Conservation (phyloP, 2,329 filamentous ascomycete genomes). For the Cadophora luteo-olivacea region DNA sequence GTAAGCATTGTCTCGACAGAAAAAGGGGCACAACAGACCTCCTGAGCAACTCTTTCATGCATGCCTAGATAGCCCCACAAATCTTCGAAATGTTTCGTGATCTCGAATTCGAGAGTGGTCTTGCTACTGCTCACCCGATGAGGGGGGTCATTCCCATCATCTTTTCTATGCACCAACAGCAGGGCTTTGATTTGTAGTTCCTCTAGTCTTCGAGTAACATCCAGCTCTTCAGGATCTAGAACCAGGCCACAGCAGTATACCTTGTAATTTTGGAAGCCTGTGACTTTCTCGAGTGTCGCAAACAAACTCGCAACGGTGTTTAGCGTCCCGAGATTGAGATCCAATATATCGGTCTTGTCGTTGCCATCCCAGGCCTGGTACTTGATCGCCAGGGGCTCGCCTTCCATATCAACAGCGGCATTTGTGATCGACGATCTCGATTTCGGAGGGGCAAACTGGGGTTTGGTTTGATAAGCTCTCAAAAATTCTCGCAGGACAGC, state of each 20-base stretch:
- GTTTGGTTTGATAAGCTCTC: conserved; percentile 66
- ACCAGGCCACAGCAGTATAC: conserved; percentile 73
- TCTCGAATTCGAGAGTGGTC: conserved; percentile 75
- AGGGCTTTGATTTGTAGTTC: conserved; percentile 74
- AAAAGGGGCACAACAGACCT: conserved; percentile 54
- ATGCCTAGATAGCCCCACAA: conserved; percentile 82
- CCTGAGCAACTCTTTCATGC: conserved; percentile 70
- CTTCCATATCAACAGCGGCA: conserved; percentile 60
- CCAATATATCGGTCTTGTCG: conserved; percentile 63
- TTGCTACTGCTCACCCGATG: conserved; percentile 56
- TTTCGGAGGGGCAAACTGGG: conserved; percentile 65
- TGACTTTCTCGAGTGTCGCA: conserved; percentile 69
- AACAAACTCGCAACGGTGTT: conserved; percentile 76
- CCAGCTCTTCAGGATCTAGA: conserved; percentile 65
- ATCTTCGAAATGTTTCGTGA: conserved; percentile 82
- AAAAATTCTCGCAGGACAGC: conserved; percentile 72
- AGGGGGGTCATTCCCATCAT: conserved; percentile 52
- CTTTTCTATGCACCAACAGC: conserved; percentile 68
- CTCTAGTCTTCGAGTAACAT: conserved; percentile 66
- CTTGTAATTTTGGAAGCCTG: conserved; percentile 78
- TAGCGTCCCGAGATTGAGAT: conserved; percentile 69
- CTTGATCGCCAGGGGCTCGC: conserved; percentile 69
- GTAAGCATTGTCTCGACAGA: neutral
- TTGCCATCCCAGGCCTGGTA: conserved; percentile 76
- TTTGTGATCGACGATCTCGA: conserved; percentile 57